These are phyloP conservation scores for Pythium dissimile DNA, from an alignment of 352 stramenopile species.

Conservation along the genomic window DNA sequence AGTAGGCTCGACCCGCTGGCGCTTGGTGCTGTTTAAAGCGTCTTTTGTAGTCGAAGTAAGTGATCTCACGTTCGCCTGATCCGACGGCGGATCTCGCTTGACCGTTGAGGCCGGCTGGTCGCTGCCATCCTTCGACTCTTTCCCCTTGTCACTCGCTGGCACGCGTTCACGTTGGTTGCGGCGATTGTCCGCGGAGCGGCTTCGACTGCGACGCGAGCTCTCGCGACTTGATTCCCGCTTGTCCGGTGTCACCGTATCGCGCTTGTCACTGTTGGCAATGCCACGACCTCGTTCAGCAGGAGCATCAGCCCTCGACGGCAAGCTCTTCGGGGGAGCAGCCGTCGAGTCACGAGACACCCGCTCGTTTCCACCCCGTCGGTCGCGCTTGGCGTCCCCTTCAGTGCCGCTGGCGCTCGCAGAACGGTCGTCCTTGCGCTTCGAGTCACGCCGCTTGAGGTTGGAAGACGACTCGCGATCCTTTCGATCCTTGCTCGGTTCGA, in stretches of 20 bases:
- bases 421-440: slow-evolving; percentile 6
- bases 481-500: slow-evolving; percentile 13
- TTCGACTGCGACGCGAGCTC: slow-evolving; percentile 17
- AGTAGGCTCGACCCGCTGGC: slow-evolving; percentile 50
- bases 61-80: slow-evolving; percentile 15
- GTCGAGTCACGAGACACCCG: slow-evolving; percentile 6
- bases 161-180: slow-evolving; percentile 15
- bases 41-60: slow-evolving; percentile 11
- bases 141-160: slow-evolving; percentile 1
- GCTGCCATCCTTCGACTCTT: slow-evolving; percentile 4
- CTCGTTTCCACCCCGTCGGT: slow-evolving; percentile 16
- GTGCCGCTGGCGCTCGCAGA: not conserved
- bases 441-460: slow-evolving; percentile 22
- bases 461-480: slow-evolving; percentile 2
- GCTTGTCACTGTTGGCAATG: slow-evolving; percentile 12
- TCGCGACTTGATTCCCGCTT: slow-evolving; percentile 1
- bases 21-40: slow-evolving; percentile 31
- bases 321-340: slow-evolving; percentile 1
- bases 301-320: not conserved
- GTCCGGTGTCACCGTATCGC: not conserved
- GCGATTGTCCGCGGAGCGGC: slow-evolving; percentile 19
- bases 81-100: slow-evolving; percentile 18
- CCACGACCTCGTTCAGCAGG: slow-evolving; percentile 11
- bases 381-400: slow-evolving; percentile 16
- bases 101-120: not conserved